Percentiles rank a stretch among this genome's conserved stretches.
Evolutionary conservation across 768 basidiomycete genomes (phyloP).

Genomic region (Mycena galopus): DNA sequence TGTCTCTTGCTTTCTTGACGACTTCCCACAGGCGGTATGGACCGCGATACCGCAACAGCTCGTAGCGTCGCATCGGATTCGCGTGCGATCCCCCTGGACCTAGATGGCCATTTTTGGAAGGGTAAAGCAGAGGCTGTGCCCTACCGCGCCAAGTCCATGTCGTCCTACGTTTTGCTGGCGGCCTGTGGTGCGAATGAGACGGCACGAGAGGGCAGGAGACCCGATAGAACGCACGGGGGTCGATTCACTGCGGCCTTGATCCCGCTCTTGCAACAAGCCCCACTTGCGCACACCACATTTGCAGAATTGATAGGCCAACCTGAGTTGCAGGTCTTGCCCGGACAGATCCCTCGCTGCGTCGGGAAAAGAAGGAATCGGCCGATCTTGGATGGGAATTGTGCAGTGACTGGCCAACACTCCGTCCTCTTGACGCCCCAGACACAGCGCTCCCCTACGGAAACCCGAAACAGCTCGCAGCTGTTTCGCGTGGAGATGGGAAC

Average conservation of each 20-base stretch:
- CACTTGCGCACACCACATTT: background rate
- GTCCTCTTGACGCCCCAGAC: background rate
- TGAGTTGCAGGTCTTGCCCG: background rate
- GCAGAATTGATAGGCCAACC: background rate
- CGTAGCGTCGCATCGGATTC: background rate
- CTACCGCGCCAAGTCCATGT: background rate
- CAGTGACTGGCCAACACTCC: background rate
- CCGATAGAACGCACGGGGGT: background rate
- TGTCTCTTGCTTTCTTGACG: too few relatives aligned
- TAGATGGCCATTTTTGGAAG: background rate
- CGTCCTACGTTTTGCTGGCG: conserved; percentile 27
- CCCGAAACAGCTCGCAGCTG: background rate
- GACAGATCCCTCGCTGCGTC: conserved; percentile 17
- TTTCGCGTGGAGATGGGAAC: background rate
- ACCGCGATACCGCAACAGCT: background rate
- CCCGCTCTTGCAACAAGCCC: background rate
- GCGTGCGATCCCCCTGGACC: background rate
- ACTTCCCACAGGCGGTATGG: too few relatives aligned
- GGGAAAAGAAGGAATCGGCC: background rate
- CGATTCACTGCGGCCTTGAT: conserved; percentile 7
- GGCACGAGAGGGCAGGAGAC: background rate
- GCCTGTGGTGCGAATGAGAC: conserved; percentile 13
- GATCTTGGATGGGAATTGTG: background rate
- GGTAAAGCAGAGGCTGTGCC: background rate
- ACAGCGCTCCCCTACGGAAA: too few relatives aligned